Evolutionary conservation across 768 basidiomycete species (phyloP).

Genomic region (Punctularia strigosozonata): DNA sequence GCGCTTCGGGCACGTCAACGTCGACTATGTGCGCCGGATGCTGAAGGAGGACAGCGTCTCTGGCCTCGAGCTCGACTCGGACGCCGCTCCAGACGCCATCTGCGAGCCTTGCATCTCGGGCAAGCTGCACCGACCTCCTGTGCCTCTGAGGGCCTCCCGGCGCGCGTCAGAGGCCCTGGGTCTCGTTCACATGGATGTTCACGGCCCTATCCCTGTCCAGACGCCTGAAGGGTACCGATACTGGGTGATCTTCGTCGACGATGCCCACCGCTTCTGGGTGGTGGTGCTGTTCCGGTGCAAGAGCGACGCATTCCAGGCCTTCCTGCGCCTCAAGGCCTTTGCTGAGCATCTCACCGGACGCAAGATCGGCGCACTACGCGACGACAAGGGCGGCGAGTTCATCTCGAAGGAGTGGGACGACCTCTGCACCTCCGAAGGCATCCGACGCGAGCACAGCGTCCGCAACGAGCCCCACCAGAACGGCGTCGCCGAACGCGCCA

Average conservation of each 20-base stretch:
- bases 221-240: conserved; percentile 14
- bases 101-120: conserved; percentile 22
- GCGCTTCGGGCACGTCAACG: conserved; percentile 17
- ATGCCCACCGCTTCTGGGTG: conserved; percentile 10
- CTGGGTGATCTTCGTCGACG: conserved; percentile 21
- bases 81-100: conserved; percentile 14
- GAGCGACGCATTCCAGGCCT: conserved; percentile 14
- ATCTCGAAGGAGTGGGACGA: too few species aligned
- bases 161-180: conserved; percentile 6
- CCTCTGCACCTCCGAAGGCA: too few species aligned
- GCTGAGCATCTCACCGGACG: conserved; percentile 19
- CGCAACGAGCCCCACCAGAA: too few species aligned
- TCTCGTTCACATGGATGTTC: conserved; percentile 18
- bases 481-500: too few species aligned
- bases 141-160: conserved; percentile 6
- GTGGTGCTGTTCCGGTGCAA: conserved; percentile 14
- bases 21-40: conserved; percentile 9
- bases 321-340: conserved; percentile 21
- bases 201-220: conserved; percentile 16
- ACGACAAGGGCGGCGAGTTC: too few species aligned
- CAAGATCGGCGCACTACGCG: conserved; percentile 14
- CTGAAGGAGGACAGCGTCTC: conserved; percentile 10
- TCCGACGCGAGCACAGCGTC: too few species aligned
- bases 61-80: conserved; percentile 13
- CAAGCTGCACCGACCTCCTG: conserved; percentile 11